Percentiles rank a stretch among this genome's conserved stretches.
Evolutionary conservation across 1,139 yeast species (phyloP).

Genomic region (Zygosaccharomyces pseudobailii): DNA sequence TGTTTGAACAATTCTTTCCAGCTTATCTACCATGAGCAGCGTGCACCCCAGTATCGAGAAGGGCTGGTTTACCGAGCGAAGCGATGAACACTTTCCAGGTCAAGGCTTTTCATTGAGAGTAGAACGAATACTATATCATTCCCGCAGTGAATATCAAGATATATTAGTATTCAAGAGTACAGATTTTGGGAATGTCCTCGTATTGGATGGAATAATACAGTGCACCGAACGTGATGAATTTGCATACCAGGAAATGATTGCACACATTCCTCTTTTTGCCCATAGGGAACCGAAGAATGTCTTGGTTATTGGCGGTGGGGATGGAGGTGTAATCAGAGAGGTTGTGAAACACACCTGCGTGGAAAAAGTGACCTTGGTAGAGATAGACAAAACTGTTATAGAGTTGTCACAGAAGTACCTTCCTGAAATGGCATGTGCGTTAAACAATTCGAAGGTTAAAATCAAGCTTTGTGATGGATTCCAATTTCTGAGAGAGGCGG

Average conservation of each 20-base stretch:
- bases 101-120: conserved; percentile 88
- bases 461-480: conserved; percentile 87
- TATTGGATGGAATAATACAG: conserved; percentile 85
- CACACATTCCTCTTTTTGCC: conserved; percentile 81
- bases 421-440: conserved; percentile 74
- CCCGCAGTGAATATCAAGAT: conserved; percentile 80
- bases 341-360: conserved; percentile 75
- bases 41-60: conserved; percentile 37
- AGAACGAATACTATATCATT: conserved; percentile 69
- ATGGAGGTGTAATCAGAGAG: conserved; percentile 92
- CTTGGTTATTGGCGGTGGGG: conserved; percentile 92
- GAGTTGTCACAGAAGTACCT: conserved; percentile 67
- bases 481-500: conserved; percentile 53
- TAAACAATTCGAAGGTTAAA: conserved; percentile 65
- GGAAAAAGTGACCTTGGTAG: conserved; percentile 73
- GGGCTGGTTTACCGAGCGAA: conserved; percentile 92
- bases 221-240: conserved; percentile 93
- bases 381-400: conserved; percentile 85
- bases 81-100: conserved; percentile 91
- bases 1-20: background rate
- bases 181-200: conserved; percentile 84
- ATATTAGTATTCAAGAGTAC: conserved; percentile 81
- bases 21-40: background rate
- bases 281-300: conserved; percentile 86
- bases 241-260: conserved; percentile 91